Conservation (phyloP, 257 asterid species). For the Avicennia marina region DNA sequence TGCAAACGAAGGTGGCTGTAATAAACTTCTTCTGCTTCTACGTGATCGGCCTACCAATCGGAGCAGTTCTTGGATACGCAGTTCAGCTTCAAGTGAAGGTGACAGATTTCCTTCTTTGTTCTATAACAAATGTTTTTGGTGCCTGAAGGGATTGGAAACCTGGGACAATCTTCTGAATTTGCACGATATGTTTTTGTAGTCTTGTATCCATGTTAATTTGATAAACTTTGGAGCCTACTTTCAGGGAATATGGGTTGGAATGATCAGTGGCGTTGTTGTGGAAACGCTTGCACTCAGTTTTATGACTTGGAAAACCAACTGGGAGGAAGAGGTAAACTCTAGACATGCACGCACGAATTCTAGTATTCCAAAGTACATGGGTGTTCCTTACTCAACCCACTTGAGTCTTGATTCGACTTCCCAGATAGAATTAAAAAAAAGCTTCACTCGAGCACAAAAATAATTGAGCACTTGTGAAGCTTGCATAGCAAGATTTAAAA, state of each 20-base stretch:
- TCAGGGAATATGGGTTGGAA: slow-evolving; percentile 87
- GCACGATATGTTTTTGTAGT: too few relatives aligned
- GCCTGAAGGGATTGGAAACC: too few relatives aligned
- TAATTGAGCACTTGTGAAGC: too few relatives aligned
- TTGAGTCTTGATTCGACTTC: too few relatives aligned
- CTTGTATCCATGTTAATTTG: not conserved
- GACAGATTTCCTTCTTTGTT: too few relatives aligned
- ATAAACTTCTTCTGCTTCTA: slow-evolving; percentile 38
- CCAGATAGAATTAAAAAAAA: too few relatives aligned
- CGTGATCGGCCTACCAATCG: slow-evolving; percentile 41
- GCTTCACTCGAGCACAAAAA: too few relatives aligned
- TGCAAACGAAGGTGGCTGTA: slow-evolving; percentile 40
- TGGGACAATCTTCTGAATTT: not conserved
- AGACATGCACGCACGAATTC: too few relatives aligned
- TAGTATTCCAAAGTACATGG: too few relatives aligned
- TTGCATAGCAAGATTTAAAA: too few relatives aligned
- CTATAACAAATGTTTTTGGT: not conserved
- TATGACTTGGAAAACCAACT: slow-evolving; percentile 67
- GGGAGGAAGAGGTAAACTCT: slow-evolving; percentile 55
- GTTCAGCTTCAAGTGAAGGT: slow-evolving; percentile 34
- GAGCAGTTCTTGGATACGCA: slow-evolving; percentile 38
- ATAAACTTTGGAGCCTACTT: too few relatives aligned
- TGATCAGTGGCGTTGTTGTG: slow-evolving; percentile 47
- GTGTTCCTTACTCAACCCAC: too few relatives aligned
- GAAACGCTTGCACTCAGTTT: slow-evolving; percentile 47